phyloP scores from a whole-genome alignment of 768 basidiomycete genomes.

The Leccinum uliginosum region DNA sequence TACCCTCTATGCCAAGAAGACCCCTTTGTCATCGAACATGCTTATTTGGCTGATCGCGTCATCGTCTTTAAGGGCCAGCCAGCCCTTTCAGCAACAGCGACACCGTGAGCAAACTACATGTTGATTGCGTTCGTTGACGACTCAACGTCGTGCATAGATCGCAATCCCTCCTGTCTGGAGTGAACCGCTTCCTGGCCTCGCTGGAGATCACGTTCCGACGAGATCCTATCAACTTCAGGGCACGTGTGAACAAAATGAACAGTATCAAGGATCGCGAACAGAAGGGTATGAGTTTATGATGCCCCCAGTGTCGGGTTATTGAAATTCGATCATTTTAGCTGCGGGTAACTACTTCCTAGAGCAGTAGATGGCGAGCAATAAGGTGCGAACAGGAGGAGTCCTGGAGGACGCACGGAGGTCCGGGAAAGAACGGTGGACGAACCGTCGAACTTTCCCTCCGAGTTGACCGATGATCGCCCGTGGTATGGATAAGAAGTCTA shows the following conservation, averaged over 20 bases:
- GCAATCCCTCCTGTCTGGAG: slow-evolving; percentile 90
- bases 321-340: slow-evolving; percentile 36
- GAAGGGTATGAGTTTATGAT: slow-evolving; percentile 51
- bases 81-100: slow-evolving; percentile 83
- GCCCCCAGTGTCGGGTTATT: slow-evolving; percentile 1
- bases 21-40: slow-evolving; percentile 99
- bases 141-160: slow-evolving; percentile 48
- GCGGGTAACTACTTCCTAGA: slow-evolving; percentile 90
- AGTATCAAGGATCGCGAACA: slow-evolving; percentile 88
- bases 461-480: slow-evolving; percentile 8
- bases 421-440: slow-evolving; percentile 11
- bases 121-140: not conserved
- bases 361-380: slow-evolving; percentile 41
- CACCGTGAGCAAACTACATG: slow-evolving; percentile 56
- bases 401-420: slow-evolving; percentile 29
- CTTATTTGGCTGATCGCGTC: slow-evolving; percentile 96
- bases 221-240: slow-evolving; percentile 92
- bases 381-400: not conserved
- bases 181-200: slow-evolving; percentile 96
- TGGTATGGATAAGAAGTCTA: slow-evolving; percentile 7
- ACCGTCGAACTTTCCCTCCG: slow-evolving; percentile 2
- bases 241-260: slow-evolving; percentile 80
- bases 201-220: slow-evolving; percentile 98
- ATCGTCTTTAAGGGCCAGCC: slow-evolving; percentile 90
- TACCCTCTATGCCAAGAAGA: slow-evolving; percentile 95